These are phyloP conservation scores for Leucoagaricus sp. DNA, from an alignment of 1,284 basidiomycete genomes.

Conservation along the genomic window DNA sequence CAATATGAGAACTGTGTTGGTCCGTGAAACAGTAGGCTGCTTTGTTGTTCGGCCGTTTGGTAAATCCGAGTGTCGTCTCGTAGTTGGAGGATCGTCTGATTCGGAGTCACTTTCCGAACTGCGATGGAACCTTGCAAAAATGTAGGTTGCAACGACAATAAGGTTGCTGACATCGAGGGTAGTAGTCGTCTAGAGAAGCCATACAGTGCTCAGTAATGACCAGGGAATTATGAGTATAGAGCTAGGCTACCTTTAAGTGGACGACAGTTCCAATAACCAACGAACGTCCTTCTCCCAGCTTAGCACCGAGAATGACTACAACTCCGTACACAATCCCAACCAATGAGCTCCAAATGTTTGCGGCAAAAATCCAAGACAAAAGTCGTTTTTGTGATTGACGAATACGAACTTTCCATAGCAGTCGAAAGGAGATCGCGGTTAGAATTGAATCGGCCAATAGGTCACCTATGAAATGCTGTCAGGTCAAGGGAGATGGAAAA, in stretches of 20 bases:
- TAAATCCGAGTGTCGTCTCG: neutral
- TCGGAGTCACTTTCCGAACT: neutral
- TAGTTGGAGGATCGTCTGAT: neutral
- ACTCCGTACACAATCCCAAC: constrained; percentile 3
- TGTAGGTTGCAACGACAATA: constrained; percentile 4
- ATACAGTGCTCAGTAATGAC: neutral
- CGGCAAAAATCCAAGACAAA: constrained; percentile 3
- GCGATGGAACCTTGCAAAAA: neutral
- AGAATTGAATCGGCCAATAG: neutral
- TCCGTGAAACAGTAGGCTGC: neutral
- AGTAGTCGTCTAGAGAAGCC: neutral
- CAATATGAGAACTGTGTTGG: neutral
- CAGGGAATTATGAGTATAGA: too few species aligned
- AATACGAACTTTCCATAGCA: constrained; percentile 9
- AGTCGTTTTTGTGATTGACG: constrained; percentile 3
- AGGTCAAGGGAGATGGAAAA: too few species aligned
- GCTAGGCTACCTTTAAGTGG: constrained; percentile 10
- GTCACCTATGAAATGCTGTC: too few species aligned
- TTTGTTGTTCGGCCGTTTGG: constrained; percentile 7
- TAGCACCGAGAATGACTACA: neutral
- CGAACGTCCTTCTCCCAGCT: neutral
- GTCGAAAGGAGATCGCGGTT: constrained; percentile 2
- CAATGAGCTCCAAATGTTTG: constrained; percentile 7
- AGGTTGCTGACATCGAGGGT: constrained; percentile 10
- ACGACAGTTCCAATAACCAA: neutral